Evolutionary conservation across 2,329 filamentous ascomycete species (phyloP), one percentile per base, ranked within the genome.

Genomic region (Xylaria arbuscula): DNA sequence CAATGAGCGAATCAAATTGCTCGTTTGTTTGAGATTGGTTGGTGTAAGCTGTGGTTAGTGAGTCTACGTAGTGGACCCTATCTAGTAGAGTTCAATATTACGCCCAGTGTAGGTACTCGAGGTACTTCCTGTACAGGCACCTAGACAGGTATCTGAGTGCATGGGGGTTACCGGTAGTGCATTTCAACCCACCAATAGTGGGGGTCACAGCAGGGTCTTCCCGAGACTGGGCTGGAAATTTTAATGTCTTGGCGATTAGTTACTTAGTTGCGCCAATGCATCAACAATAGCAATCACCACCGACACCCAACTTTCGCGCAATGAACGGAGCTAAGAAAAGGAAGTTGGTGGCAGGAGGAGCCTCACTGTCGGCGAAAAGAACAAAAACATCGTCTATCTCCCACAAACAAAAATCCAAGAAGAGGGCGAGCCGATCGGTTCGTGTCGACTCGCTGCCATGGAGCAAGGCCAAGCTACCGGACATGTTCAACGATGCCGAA

Each of bases 401-500:
- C 19, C 61, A 9, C 15, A 70, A 55, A 63, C 61, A 9, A 13
- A 70, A 55, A 63, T 64, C 61, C 51, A 73, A 70, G 59, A 54
- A 34, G 74, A 77, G 76, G 77, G 80, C 78, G 17, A 84, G 81
- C 74, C 79, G 79, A 50, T 76, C 82, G 1, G 81, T 87, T 24
- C 81, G 83, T 51, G 79, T 84, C 36, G 80, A 84, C 70, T 80
- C 84, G 1, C 80, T 91, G 51, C 78, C 81, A 78, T 91, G 89
- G 89, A 83, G 86, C 73, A 79, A 83, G 47, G 83, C 86, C 11
- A 84, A 88, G 22, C 88, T 96, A 3, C 93, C 93, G 7, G 92
- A 94, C 76, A 89, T 92, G 77, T 85, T 94, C 74, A 90, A 95
- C 54, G 93, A 98, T 81, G 93, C 93, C n/a, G 94, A 97, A 72